Evolutionary conservation across 306 rosid genomes (phyloP).

Genomic region (Rosa persica): DNA sequence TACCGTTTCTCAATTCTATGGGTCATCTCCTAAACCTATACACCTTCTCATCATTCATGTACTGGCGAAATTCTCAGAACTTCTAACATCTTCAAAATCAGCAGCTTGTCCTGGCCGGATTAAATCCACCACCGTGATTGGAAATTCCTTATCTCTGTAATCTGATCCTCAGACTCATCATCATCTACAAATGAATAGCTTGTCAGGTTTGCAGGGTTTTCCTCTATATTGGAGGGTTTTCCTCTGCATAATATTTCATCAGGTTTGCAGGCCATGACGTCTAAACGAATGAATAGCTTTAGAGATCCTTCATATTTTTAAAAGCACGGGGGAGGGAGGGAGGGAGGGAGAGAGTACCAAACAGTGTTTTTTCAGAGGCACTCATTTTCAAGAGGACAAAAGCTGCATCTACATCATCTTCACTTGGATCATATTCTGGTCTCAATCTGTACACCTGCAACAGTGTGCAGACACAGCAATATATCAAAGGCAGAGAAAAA

Average conservation of each 20-base stretch:
- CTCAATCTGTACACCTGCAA: constrained; percentile 46
- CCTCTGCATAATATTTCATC: background rate
- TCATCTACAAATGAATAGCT: constrained; percentile 10
- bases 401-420: constrained; percentile 36
- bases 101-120: constrained; percentile 4
- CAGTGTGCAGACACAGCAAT: constrained; percentile 5
- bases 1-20: background rate
- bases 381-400: constrained; percentile 30
- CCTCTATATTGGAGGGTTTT: background rate
- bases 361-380: background rate
- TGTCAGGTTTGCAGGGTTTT: background rate
- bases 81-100: constrained; percentile 32
- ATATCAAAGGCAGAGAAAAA: background rate
- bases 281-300: background rate
- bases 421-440: constrained; percentile 22
- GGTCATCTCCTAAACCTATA: background rate
- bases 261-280: background rate
- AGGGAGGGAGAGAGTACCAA: constrained; percentile 19
- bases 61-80: constrained; percentile 27
- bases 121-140: constrained; percentile 16
- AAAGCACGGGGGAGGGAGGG: background rate
- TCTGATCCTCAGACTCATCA: background rate
- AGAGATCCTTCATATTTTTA: background rate
- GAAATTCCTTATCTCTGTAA: constrained; percentile 16
- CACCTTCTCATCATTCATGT: constrained; percentile 30